phyloP scores from a whole-genome alignment of 2,329 filamentous ascomycete species.

The Alternaria longipes region DNA sequence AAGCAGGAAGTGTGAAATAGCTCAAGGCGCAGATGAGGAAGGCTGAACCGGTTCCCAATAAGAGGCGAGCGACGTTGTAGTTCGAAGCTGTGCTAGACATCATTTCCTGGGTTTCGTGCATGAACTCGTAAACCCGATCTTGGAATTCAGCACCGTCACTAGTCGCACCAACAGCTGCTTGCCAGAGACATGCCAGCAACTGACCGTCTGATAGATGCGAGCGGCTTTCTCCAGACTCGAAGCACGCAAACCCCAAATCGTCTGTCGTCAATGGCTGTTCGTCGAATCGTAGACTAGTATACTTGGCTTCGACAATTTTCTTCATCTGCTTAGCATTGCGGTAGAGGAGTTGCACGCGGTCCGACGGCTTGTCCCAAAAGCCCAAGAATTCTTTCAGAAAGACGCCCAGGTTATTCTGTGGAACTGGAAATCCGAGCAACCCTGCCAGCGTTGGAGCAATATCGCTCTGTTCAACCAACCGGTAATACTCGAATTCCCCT shows the following conservation, averaged over 20 bases:
- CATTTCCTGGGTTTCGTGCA: conserved; percentile 75
- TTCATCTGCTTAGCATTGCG: conserved; percentile 85
- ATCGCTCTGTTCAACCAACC: conserved; percentile 89
- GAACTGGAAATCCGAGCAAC: conserved; percentile 85
- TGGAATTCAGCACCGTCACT: conserved; percentile 12
- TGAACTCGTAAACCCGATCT: conserved; percentile 65
- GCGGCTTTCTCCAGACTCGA: conserved; percentile 12
- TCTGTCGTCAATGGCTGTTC: conserved; percentile 22
- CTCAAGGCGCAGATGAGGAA: conserved; percentile 55
- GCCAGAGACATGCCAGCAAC: conserved; percentile 75
- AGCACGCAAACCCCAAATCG: conserved; percentile 23
- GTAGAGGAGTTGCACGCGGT: conserved; percentile 74
- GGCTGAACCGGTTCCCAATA: conserved; percentile 57
- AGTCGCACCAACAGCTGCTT: conserved; percentile 38
- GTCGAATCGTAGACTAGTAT: conserved; percentile 64
- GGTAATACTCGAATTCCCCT: conserved; percentile 83
- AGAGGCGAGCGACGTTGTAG: conserved; percentile 76
- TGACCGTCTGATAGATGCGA: conserved; percentile 35
- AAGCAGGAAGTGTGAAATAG: conserved; percentile 44
- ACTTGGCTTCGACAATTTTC: conserved; percentile 77
- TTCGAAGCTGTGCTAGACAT: conserved; percentile 94
- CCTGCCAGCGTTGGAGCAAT: conserved; percentile 88
- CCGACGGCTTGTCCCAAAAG: conserved; percentile 71
- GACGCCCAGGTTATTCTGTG: conserved; percentile 88
- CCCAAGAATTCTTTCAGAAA: conserved; percentile 81